These are phyloP conservation scores for Eutrema japonicum DNA, from an alignment of 345 rosid species.

Conservation along the genomic window DNA sequence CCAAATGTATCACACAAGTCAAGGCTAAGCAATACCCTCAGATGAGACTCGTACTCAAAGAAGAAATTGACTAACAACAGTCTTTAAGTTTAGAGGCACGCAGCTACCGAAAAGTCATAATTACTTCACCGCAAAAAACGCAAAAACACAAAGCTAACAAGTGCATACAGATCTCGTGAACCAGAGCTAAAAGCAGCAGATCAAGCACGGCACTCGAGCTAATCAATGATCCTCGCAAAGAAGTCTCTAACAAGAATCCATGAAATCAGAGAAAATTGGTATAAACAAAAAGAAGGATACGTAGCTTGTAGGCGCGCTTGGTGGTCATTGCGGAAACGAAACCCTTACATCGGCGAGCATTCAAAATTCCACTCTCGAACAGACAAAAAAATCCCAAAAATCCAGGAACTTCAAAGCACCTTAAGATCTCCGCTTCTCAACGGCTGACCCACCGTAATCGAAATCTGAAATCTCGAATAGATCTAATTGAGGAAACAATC, in stretches of 20 bases:
- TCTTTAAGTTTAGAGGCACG: not conserved
- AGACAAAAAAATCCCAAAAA: slow-evolving; percentile 3
- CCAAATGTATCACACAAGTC: slow-evolving; percentile 44
- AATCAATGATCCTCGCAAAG: not conserved
- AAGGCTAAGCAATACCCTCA: slow-evolving; percentile 47
- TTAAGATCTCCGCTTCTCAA: slow-evolving; percentile 30
- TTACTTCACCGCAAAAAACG: not conserved
- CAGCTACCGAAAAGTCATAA: slow-evolving; percentile 8
- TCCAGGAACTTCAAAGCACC: not conserved
- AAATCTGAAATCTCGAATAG: slow-evolving; percentile 37
- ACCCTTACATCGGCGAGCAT: slow-evolving; percentile 38
- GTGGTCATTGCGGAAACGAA: slow-evolving; percentile 72
- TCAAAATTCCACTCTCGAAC: slow-evolving; percentile 33
- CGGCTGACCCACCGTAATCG: not conserved
- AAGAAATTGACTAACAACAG: not conserved
- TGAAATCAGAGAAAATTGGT: slow-evolving; percentile 14
- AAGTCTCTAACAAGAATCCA: slow-evolving; percentile 1
- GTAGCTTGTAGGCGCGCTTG: slow-evolving; percentile 98
- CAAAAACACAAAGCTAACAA: slow-evolving; percentile 13
- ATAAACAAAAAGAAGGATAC: slow-evolving; percentile 64
- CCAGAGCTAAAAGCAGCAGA: slow-evolving; percentile 31
- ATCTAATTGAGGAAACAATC: not conserved
- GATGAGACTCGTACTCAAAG: slow-evolving; percentile 8
- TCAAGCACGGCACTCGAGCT: slow-evolving; percentile 15
- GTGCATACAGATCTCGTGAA: slow-evolving; percentile 36